Evolutionary conservation across 805 yeast genomes (phyloP).

Genomic region (Zygotorulaspora sp.): DNA sequence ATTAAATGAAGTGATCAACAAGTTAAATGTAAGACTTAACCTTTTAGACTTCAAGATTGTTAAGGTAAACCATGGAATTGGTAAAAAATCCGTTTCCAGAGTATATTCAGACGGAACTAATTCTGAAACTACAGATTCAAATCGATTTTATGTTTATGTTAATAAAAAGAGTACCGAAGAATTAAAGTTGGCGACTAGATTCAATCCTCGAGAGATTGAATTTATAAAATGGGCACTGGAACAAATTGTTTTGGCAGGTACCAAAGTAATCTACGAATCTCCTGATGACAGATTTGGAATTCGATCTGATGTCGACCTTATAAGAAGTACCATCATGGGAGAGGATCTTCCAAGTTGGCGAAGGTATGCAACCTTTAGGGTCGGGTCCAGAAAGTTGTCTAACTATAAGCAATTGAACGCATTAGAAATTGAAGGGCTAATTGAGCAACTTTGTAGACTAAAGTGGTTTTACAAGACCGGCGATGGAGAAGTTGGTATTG

Average conservation of each 20-base stretch:
- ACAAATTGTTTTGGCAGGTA: slow-evolving; percentile 11
- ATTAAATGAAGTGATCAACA: slow-evolving; percentile 16
- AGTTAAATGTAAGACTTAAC: slow-evolving; percentile 24
- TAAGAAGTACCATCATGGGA: slow-evolving; percentile 11
- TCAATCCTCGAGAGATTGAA: slow-evolving; percentile 25
- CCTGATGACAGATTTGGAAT: slow-evolving; percentile 3
- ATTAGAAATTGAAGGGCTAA: slow-evolving; percentile 20
- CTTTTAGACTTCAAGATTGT: slow-evolving; percentile 23
- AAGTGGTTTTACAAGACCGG: slow-evolving; percentile 30
- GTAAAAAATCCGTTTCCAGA: slow-evolving; percentile 16
- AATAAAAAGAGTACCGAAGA: slow-evolving; percentile 25
- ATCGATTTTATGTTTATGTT: slow-evolving; percentile 26
- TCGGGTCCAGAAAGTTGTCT: slow-evolving; percentile 22
- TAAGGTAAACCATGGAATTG: slow-evolving; percentile 23
- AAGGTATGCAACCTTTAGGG: slow-evolving; percentile 16
- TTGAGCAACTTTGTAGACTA: slow-evolving; percentile 19
- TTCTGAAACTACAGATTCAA: slow-evolving; percentile 12
- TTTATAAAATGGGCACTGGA: slow-evolving; percentile 30
- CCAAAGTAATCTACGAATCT: not conserved
- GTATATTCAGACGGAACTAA: slow-evolving; percentile 2
- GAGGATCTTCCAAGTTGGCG: slow-evolving; percentile 11
- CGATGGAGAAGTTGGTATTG: slow-evolving; percentile 27
- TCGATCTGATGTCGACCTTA: slow-evolving; percentile 17
- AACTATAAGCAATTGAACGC: slow-evolving; percentile 20
- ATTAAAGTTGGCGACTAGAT: slow-evolving; percentile 29